Evolutionary conservation across 495 filamentous ascomycete genomes (phyloP).

Genomic region (Penicillium samsonianum): DNA sequence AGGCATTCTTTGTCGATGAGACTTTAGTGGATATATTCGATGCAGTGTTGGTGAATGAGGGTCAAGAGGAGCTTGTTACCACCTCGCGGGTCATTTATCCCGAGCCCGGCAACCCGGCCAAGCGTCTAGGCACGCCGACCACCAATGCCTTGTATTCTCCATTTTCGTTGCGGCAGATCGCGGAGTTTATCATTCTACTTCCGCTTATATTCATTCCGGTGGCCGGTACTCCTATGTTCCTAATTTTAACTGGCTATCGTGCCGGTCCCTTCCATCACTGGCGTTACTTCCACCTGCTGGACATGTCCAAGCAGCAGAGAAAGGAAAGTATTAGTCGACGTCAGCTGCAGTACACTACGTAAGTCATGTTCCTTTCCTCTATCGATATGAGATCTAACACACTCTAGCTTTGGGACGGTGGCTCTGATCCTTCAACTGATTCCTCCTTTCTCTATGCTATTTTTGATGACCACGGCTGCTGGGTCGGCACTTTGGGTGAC

Average conservation of each 20-base stretch:
- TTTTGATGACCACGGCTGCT: conserved; percentile 64
- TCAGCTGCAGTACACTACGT: conserved; percentile 64
- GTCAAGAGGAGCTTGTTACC: conserved; percentile 56
- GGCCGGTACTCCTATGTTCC: conserved; percentile 62
- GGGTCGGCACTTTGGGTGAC: conserved; percentile 65
- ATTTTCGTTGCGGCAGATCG: conserved; percentile 72
- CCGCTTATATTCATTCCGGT: conserved; percentile 68
- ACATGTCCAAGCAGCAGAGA: conserved; percentile 58
- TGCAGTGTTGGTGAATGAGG: conserved; percentile 61
- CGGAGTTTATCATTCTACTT: conserved; percentile 71
- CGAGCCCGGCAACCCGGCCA: conserved; percentile 52
- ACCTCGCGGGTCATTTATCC: conserved; percentile 56
- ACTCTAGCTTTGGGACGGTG: conserved; percentile 58
- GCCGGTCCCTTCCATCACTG: conserved; percentile 68
- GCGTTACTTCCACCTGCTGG: conserved; percentile 63
- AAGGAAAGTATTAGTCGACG: conserved; percentile 53
- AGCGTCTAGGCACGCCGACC: conserved; percentile 59
- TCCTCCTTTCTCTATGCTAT: conserved; percentile 65
- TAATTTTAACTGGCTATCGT: conserved; percentile 62
- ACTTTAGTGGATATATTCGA: conserved; percentile 70
- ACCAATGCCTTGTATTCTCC: conserved; percentile 61
- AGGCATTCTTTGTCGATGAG: conserved; percentile 69
- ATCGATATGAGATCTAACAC: conserved; percentile 4
- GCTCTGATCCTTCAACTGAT: conserved; percentile 63
- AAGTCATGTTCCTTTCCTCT: conserved; percentile 19